Evolutionary conservation across 2,329 filamentous ascomycete genomes (phyloP).

Genomic region (Grosmannia clavigera): DNA sequence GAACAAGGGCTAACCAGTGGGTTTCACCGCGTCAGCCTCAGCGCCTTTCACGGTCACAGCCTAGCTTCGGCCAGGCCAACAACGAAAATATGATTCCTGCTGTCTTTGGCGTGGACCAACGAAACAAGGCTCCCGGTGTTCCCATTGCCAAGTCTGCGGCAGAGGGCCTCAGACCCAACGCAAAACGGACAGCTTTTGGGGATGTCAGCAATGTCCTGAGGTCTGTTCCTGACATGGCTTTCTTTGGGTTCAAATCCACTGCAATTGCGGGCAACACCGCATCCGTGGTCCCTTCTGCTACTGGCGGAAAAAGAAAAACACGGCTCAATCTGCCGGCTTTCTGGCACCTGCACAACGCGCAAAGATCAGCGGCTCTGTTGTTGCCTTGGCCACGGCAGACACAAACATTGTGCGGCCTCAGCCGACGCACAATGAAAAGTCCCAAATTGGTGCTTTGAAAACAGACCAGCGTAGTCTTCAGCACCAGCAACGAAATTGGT

Average conservation of each 20-base stretch:
- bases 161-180: slow-evolving; percentile 46
- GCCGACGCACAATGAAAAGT: background rate
- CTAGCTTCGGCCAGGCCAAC: slow-evolving; percentile 29
- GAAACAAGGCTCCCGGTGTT: slow-evolving; percentile 67
- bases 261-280: background rate
- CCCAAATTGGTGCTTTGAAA: background rate
- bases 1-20: slow-evolving; percentile 1
- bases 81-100: slow-evolving; percentile 57
- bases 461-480: slow-evolving; percentile 1
- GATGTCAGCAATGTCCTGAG: slow-evolving; percentile 64
- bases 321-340: slow-evolving; percentile 5
- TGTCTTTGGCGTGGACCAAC: slow-evolving; percentile 50
- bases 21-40: slow-evolving; percentile 44
- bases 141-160: slow-evolving; percentile 33
- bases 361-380: background rate
- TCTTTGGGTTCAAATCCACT: slow-evolving; percentile 20
- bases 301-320: slow-evolving; percentile 26
- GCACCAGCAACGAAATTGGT: background rate
- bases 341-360: slow-evolving; percentile 10
- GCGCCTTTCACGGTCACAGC: slow-evolving; percentile 45
- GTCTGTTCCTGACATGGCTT: slow-evolving; percentile 18
- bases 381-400: background rate
- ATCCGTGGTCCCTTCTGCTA: slow-evolving; percentile 11
- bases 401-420: background rate
- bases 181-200: slow-evolving; percentile 68